Evolutionary conservation across 352 stramenopile genomes (phyloP), one percentile per base, ranked within the genome.

Genomic region (Globisporangium acanthophoron): DNA sequence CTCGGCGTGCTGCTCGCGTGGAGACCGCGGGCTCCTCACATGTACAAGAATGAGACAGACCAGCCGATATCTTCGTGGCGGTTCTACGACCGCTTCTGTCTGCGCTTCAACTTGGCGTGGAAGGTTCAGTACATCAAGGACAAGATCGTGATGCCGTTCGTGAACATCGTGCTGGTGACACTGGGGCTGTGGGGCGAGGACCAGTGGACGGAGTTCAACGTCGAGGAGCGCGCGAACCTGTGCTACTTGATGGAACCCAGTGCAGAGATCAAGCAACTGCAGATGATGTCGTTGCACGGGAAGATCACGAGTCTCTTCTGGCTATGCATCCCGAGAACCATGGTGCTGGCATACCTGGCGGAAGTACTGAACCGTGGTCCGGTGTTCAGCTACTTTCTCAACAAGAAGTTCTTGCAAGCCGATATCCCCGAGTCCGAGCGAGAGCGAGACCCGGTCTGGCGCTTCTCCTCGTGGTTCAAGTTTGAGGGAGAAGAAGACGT

Each of bases 281-380:
- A 87, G 58, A 83, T 87, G 74, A 87, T 87, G 77, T 59, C 77
- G 2, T 45, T 87, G 35, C 77, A 87, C 20, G 77, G 77, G 35
- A 87, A 87, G 55, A 80, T 87, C 56, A 64, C 75, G 29, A 83
- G 72, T 62, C 59, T 87, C 1, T 77, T 87, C 49, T 87, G 77
- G 77, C 54, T 87, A 3, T 84, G 74, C 27, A 69, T 87, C n/a
- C 70, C 77, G 0, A 58, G 74, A 39, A 79, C 70, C 1, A 71
- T 73, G 44, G 45, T 85, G 13, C 56, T 83, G 9, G 68, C 77
- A 2, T 87, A 83, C 53, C 46, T 85, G 5, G 69, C 74, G 9
- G 74, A 87, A 40, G 70, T 82, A 21, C 45, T 87, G 3, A 87
- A 87, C 29, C 72, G 74, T 6, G 77, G 74, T 0, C 77, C 77